A percentile compares a stretch with the other conserved stretches of the same genome.
Conservation (phyloP, 2,329 filamentous ascomycete genomes). For the Fusarium verticillioides region DNA sequence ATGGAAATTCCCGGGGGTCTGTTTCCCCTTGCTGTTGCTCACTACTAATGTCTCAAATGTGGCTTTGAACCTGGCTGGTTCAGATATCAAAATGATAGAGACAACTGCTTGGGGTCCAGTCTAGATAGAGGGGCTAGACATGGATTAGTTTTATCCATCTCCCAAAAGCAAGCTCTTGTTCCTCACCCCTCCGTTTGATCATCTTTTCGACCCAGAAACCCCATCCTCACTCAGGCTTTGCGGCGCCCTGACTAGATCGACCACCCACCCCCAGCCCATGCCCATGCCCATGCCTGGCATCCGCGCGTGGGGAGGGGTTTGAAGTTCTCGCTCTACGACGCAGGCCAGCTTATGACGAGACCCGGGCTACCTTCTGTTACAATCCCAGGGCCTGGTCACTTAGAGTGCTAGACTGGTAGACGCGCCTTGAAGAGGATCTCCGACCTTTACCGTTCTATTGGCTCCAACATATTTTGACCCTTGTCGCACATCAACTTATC, state of each 20-base stretch:
- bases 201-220: constrained; percentile 39
- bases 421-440: constrained; percentile 46
- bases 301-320: constrained; percentile 37
- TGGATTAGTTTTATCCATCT: constrained; percentile 33
- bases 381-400: constrained; percentile 41
- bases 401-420: constrained; percentile 37
- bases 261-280: constrained; percentile 30
- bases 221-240: constrained; percentile 37
- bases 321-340: constrained; percentile 35
- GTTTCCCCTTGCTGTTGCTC: constrained; percentile 24
- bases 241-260: constrained; percentile 31
- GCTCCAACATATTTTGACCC: constrained; percentile 46
- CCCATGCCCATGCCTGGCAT: constrained; percentile 26
- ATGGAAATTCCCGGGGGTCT: constrained; percentile 17
- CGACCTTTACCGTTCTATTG: constrained; percentile 48
- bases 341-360: constrained; percentile 44
- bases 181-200: constrained; percentile 44
- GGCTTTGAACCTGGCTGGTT: constrained; percentile 28
- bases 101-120: constrained; percentile 30
- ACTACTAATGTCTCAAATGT: constrained; percentile 41
- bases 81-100: constrained; percentile 38
- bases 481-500: constrained; percentile 44
- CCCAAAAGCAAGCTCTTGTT: constrained; percentile 31
- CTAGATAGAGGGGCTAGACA: constrained; percentile 38
- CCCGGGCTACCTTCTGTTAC: constrained; percentile 42